Base-by-base conservation (phyloP, 805 yeast species). In the Lipomyces sp. region DNA sequence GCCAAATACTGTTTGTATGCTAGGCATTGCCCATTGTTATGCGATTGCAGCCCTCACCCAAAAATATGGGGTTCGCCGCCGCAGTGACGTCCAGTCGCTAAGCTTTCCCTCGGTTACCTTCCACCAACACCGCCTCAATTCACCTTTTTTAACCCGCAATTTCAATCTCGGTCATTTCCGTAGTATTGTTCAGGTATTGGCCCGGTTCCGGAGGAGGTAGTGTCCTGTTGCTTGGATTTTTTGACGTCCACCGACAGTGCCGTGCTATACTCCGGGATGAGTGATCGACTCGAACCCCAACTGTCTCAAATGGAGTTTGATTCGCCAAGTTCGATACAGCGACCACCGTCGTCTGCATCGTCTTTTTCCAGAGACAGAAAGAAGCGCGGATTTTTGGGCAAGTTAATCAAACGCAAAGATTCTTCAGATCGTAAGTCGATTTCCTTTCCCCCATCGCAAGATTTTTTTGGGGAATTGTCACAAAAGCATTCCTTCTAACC, bases 381-480 rank as follows among this genome's bases (percentile, higher is more conserved):
- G 37, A 58, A 53, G 32, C 61, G 53, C n/a, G 45, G 62, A 15
- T 63, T 65, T 59, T 24, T 65, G 42, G 66, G 59, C 34, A 63
- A 63, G 53, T 55, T 65, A n/a, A 55, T 59, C 6, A 60, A 62
- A 32, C 63, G 66, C 33, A 37, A 53, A 32, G 65, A 65, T 34
- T 57, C 61, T 7, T 13, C 18, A 24, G 62, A 60, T 18, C 10
- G 63, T 60, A 32, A 32, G 61, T 60, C 24, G 8, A 24, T 24
- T 24, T 24, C 24, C 24, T 24, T 24, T 24, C 18, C 24, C 24
- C 48, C 24, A 15, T 15, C 29, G 24, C 48, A 15, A 24, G 24
- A 24, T 24, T 24, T 24, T 24, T 24, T 24, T 24, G 24, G 24
- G 24, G 24, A n/a, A n/a, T n/a, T n/a, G n/a, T n/a, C n/a, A n/a